Evolutionary conservation across 73 alveolate species (phyloP).

Genomic region (Stentor coeruleus): DNA sequence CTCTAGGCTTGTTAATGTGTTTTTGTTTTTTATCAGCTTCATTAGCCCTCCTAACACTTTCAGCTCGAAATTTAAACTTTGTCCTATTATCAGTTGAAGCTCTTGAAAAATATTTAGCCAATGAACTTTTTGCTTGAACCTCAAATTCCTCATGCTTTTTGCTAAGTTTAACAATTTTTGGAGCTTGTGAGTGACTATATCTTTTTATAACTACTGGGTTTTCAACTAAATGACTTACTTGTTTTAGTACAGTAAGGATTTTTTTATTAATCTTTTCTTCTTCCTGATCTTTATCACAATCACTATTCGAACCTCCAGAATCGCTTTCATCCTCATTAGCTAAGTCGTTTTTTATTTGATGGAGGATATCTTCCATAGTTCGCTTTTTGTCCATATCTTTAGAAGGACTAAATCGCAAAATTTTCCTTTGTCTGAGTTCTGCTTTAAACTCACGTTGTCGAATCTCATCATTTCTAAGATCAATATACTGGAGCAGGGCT

Average conservation of each 20-base stretch:
- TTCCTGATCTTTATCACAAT: background rate
- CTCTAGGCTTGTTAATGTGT: background rate
- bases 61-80: background rate
- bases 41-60: background rate
- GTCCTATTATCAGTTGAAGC: background rate
- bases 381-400: background rate
- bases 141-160: background rate
- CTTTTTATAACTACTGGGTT: background rate
- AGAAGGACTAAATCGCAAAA: background rate
- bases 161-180: background rate
- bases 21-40: background rate
- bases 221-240: background rate
- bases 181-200: background rate
- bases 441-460: background rate
- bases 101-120: conserved; percentile 17
- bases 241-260: background rate
- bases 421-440: background rate
- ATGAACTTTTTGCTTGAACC: background rate
- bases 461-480: background rate
- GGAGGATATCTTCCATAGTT: conserved; percentile 2
- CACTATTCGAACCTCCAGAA: background rate
- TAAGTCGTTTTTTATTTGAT: background rate
- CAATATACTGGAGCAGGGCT: background rate
- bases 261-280: conserved; percentile 18
- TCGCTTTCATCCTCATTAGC: conserved; percentile 19